Base-by-base conservation (phyloP, 2,329 filamentous ascomycete species). In the Claviceps sorghi region DNA sequence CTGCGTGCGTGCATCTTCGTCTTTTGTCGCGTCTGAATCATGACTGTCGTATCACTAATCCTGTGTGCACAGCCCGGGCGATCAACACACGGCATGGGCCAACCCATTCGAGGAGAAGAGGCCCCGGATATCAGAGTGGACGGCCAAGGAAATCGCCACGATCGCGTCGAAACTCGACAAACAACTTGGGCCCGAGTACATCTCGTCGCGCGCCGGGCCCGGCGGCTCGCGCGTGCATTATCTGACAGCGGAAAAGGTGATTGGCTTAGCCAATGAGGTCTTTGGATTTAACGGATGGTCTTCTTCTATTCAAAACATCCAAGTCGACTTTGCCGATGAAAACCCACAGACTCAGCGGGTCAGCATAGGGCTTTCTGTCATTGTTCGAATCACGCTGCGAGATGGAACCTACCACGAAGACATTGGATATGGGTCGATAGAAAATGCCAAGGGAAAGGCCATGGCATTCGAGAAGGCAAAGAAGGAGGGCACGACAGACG, bases 211-310 rank as follows among this genome's bases (percentile, higher is more conserved):
- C 62, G 75, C 85, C 15, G 93, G 93, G 2, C 84, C 89, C 13
- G 85, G 83, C 10, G 90, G 90, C 49, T 80, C 84, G 57, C 91
- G 86, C 64, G 86, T 98, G 19, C 88, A 95, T 65, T 98, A 98
- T 68, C 76, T 98, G 50, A 82, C 89, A n/a, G 90, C 89, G 1
- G 91, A 97, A 64, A 98, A 98, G 71, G 90, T 86, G 64, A 98
- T 98, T 65, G 86, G 87, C 53, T 83, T 96, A 50, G 90, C 90
- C 51, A 96, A 96, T 62, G 88, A 96, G 65, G 83, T 96, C 1
- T 95, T 96, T 70, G 90, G 90, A 10, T 96, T 96, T 73, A 95
- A 96, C 69, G 90, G 90, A 61, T 98, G 93, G 93, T 95, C 88
- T 10, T 95, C 88, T 52, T 85, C 86, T n/a, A 93, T 98, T 54